Evolutionary conservation across 345 rosid species (phyloP), one percentile per base, ranked within the genome.

Genomic region (Linum usitatissimum): DNA sequence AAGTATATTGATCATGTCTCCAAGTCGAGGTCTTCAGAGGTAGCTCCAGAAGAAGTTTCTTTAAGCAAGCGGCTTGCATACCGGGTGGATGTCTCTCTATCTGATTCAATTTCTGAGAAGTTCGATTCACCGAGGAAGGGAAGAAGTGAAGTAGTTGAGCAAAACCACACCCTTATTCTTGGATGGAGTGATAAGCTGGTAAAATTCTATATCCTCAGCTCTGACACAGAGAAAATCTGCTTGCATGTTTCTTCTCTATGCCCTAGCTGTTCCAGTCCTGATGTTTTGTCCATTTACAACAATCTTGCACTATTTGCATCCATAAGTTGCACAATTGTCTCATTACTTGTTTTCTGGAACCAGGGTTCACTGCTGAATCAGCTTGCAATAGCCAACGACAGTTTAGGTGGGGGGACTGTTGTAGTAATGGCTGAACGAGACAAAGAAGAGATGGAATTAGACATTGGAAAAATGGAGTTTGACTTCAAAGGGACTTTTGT

Each of bases 101-200:
- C 85, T 64, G 87, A 83, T 77, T 80, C 88, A 19, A 86, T 83
- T 64, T 86, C 93, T 13, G 87, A 86, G 84, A 86, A 83, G 75
- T 75, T 83, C 61, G 93, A 83, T 75, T 86, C 89, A 0, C 66
- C 83, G 65, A 73, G 92, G 76, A 86, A 86, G 75, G 92, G 88
- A 70, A 82, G 73, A 66, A 81, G 92, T 64, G 81, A 78, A 70
- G 88, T 81, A 6, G 84, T 86, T 61, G 85, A 83, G 85, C 84
- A 74, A 63, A 81, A 80, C 57, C 92, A 86, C 79, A 81, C 88
- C 59, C 77, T 86, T 30, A 61, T 86, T 64, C 88, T 86, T 77
- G 92, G 92, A 18, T 83, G 88, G 92, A 86, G 92, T 68, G 92
- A 86, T 76, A 86, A 86, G 75, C 67, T 86, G 85, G 92, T 86